Evolutionary conservation across 2,329 filamentous ascomycete species (phyloP).

Genomic region (Exophiala mesophila): DNA sequence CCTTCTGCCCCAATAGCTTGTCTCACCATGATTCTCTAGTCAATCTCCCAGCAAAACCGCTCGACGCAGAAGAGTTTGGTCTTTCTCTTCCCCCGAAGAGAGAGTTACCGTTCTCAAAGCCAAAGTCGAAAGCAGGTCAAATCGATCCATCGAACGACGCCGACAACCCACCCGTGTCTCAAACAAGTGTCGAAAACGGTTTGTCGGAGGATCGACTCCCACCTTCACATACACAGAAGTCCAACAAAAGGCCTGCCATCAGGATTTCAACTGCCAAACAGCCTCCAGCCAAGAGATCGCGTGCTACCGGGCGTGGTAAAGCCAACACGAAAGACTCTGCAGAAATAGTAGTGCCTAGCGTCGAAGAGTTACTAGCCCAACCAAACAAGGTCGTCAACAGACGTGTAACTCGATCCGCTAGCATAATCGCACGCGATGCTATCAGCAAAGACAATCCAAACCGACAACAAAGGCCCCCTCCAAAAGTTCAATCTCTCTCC

Average conservation of each 20-base stretch:
- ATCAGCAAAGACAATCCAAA: background rate
- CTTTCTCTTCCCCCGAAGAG: constrained; percentile 38
- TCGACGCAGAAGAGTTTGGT: no score
- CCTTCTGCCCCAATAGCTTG: no score
- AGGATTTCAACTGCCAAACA: constrained; percentile 14
- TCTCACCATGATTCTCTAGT: no score
- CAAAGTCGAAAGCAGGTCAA: constrained; percentile 22
- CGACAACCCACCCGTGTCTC: no score
- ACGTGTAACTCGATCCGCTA: background rate
- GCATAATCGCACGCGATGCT: no score
- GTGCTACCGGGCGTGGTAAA: background rate
- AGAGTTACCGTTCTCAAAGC: constrained; percentile 37
- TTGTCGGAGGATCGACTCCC: no score
- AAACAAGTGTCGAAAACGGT: no score
- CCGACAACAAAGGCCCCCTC: background rate
- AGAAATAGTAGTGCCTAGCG: constrained; percentile 14
- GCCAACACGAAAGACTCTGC: constrained; percentile 7
- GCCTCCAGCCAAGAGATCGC: constrained; percentile 4
- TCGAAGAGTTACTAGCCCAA: constrained; percentile 18
- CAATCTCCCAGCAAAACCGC: no score
- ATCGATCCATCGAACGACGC: no score
- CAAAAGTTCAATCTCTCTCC: background rate
- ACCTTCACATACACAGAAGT: constrained; percentile 3
- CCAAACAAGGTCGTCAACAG: background rate
- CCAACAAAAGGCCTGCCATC: constrained; percentile 10